Conservation (phyloP, 2,329 filamentous ascomycete genomes). For the Monosporascus sp. region DNA sequence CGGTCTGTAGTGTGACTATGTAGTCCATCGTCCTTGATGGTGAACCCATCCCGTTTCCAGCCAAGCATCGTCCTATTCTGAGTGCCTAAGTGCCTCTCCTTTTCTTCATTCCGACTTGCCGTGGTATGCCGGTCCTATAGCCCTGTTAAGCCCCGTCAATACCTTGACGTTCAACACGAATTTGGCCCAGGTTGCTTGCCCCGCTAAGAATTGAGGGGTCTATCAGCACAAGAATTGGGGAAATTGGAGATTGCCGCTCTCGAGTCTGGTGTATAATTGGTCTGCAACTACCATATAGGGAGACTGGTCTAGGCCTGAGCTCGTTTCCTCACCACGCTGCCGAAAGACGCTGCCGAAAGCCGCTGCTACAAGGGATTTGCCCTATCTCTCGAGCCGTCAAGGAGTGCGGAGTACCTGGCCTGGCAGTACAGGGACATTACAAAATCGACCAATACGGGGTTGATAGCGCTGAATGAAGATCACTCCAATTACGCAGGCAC, state of each 20-base stretch:
- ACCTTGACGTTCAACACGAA: background rate
- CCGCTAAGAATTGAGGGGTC: background rate
- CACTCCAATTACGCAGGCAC: background rate
- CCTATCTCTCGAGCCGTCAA: background rate
- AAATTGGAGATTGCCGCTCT: background rate
- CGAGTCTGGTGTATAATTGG: background rate
- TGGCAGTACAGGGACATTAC: too few species aligned
- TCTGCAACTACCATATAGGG: background rate
- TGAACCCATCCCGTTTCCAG: background rate
- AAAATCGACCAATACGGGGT: too few species aligned
- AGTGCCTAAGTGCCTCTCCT: background rate
- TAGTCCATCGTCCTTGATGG: background rate
- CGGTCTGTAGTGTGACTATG: background rate
- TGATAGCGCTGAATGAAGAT: too few species aligned
- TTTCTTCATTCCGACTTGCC: background rate
- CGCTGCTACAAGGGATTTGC: background rate
- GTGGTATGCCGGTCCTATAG: background rate
- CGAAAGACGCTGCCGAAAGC: background rate
- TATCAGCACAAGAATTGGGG: background rate
- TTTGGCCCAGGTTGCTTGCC: background rate
- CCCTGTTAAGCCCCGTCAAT: background rate
- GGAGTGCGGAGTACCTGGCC: too few species aligned
- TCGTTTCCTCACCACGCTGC: background rate
- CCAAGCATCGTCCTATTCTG: background rate
- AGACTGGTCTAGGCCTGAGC: background rate